Evolutionary conservation across 73 alveolate species (phyloP).

Genomic region (Paramecium octaurelia): DNA sequence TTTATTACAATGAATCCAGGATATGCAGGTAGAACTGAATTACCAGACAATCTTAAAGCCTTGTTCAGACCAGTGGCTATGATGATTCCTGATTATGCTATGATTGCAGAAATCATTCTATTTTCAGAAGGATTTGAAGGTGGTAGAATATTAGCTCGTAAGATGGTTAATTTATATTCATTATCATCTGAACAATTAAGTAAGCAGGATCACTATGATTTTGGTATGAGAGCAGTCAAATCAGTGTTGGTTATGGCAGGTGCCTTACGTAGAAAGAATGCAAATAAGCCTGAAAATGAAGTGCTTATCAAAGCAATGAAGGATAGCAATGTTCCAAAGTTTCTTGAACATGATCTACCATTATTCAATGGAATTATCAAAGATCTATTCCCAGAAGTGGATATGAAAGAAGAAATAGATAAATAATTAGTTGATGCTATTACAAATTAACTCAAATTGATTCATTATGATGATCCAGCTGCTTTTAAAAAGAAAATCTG

Average conservation of each 20-base stretch:
- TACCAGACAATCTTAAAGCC: slow-evolving; percentile 99
- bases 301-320: no score
- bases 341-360: no score
- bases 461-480: slow-evolving; percentile 97
- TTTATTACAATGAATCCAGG: slow-evolving; percentile 99
- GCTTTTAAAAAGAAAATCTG: no score
- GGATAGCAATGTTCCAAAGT: no score
- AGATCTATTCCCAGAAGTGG: no score
- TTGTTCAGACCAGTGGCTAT: slow-evolving; percentile 97
- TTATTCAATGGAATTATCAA: no score
- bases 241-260: slow-evolving; percentile 99
- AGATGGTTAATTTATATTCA: no score
- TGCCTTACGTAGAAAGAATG: no score
- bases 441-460: slow-evolving; percentile 97
- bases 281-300: no score
- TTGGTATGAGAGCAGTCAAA: slow-evolving; percentile 99
- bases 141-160: no score
- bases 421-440: slow-evolving; percentile 94
- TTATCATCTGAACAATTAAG: no score
- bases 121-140: no score
- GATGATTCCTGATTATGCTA: slow-evolving; percentile 99
- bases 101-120: slow-evolving; percentile 98
- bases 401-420: slow-evolving; percentile 92
- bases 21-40: slow-evolving; percentile 99
- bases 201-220: slow-evolving; percentile 99